Base-by-base conservation (phyloP, 169 alveolate species). In the Amoebophrya sp. region DNA sequence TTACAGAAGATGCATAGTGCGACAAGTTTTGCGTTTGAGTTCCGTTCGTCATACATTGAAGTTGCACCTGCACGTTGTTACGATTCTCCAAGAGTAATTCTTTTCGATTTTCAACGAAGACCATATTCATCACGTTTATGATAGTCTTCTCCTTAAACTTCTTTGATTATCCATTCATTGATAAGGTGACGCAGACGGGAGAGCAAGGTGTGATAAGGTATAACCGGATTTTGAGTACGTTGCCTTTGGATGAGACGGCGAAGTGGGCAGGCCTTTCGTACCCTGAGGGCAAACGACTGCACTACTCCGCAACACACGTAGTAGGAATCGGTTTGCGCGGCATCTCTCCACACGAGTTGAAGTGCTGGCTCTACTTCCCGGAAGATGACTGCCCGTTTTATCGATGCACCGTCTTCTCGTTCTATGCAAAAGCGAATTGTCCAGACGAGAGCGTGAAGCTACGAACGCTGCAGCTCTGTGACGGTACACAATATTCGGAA, bases 331-430 rank as follows among this genome's bases (percentile, higher is more conserved):
- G 92, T 0, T 1, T 90, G n/a, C 65, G 77, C 33, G 92, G 92
- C 34, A 29, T 14, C 41, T 14, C 41, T 23, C 92, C 65, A 0
- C 92, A 40, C 40, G 77, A 90, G 33, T 0, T 29, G 26, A 90
- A 90, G 54, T 40, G 78, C 14, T 90, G 92, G 92, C 36, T 90
- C 78, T 90, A 90, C 54, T 90, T 53, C 89, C 92, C 92, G 36
- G 92, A 90, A 38, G 92, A 47, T 29, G 41, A 90, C 83, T 40
- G 54, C 33, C 92, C 92, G 36, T 90, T 90, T 38, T 90, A 90
- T 39, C 89, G 92, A 6, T 36, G 89, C 89, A 90, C 92, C 40
- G 92, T 90, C 40, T 41, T 90, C 39, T 53, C 89, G 34, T n/a
- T 24, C 89, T 90, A 90, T 89, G 53, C 89, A 34, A 33, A 47